Conservation (phyloP, 1,284 basidiomycete genomes). For the Cryptococcus depauperatus region DNA sequence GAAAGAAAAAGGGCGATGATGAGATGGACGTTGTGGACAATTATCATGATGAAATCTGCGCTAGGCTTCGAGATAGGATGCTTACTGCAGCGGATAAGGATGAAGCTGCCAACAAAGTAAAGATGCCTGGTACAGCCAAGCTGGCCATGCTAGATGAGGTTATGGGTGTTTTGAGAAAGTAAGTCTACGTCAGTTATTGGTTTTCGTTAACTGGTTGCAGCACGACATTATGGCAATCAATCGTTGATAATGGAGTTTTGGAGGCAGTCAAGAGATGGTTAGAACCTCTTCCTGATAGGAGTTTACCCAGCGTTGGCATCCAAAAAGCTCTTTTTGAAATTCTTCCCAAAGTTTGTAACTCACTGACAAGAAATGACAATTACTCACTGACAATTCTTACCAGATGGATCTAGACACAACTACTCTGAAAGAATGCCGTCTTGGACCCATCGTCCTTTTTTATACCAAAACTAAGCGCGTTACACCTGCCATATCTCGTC, state of each 20-base stretch:
- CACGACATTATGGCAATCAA: slow-evolving; percentile 77
- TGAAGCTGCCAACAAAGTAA: slow-evolving; percentile 67
- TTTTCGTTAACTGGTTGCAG: slow-evolving; percentile 44
- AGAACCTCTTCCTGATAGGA: slow-evolving; percentile 85
- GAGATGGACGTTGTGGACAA: slow-evolving; percentile 59
- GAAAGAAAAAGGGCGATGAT: slow-evolving; percentile 61
- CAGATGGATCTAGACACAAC: slow-evolving; percentile 83
- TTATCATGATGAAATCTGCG: slow-evolving; percentile 86
- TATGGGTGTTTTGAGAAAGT: slow-evolving; percentile 92
- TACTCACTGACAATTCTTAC: too few relatives aligned
- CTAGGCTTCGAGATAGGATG: slow-evolving; percentile 76
- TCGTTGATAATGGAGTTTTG: slow-evolving; percentile 88
- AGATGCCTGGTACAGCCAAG: slow-evolving; percentile 79
- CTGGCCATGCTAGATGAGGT: slow-evolving; percentile 77
- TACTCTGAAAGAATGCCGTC: slow-evolving; percentile 81
- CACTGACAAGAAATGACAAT: not conserved
- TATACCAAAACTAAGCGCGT: slow-evolving; percentile 87
- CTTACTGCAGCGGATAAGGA: slow-evolving; percentile 78
- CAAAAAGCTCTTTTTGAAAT: slow-evolving; percentile 84
- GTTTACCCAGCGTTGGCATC: slow-evolving; percentile 90
- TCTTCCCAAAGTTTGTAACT: slow-evolving; percentile 53
- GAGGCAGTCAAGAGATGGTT: slow-evolving; percentile 88
- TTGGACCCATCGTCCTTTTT: slow-evolving; percentile 89
- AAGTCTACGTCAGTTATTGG: slow-evolving; percentile 28
- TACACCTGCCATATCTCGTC: slow-evolving; percentile 66